phyloP scores from a whole-genome alignment of 1,284 basidiomycete species.

The Microbotryum lychnidis-dioicae region DNA sequence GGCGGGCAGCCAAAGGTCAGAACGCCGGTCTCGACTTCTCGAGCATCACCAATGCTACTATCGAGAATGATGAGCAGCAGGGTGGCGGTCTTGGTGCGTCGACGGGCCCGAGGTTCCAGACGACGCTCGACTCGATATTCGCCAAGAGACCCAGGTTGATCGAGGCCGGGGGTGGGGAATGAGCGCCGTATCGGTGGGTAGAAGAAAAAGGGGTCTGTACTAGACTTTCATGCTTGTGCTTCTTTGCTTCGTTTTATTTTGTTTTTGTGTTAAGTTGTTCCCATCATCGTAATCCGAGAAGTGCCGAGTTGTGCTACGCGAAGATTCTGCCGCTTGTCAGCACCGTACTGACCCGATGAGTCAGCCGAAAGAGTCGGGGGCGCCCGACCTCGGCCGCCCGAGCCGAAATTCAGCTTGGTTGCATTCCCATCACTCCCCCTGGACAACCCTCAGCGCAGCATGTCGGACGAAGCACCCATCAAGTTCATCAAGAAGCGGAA shows the following conservation, averaged over 20 bases:
- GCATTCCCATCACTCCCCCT: not conserved
- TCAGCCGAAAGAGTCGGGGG: not conserved
- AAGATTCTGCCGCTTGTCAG: not conserved
- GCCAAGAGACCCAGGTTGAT: not conserved
- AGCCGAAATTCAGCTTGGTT: not conserved
- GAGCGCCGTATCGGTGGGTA: not conserved
- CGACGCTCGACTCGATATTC: not conserved
- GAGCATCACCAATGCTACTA: not conserved
- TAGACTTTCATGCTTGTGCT: too few species aligned
- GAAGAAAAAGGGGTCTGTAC: not conserved
- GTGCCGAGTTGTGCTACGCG: not conserved
- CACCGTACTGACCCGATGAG: not conserved
- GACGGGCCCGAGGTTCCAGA: not conserved
- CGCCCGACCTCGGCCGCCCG: not conserved
- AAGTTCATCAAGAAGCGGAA: slow-evolving; percentile 29
- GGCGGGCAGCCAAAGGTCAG: slow-evolving; percentile 1
- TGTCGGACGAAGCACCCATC: slow-evolving; percentile 15
- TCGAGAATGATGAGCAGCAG: not conserved
- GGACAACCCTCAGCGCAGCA: not conserved
- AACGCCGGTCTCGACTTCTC: not conserved
- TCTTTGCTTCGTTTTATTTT: too few species aligned
- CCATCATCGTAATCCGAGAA: not conserved
- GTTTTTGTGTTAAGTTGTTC: not conserved
- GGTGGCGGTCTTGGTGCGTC: not conserved
- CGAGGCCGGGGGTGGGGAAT: not conserved